These are phyloP conservation scores for Beauveria varroae DNA, from an alignment of 2,329 filamentous ascomycete species.

Conservation along the genomic window DNA sequence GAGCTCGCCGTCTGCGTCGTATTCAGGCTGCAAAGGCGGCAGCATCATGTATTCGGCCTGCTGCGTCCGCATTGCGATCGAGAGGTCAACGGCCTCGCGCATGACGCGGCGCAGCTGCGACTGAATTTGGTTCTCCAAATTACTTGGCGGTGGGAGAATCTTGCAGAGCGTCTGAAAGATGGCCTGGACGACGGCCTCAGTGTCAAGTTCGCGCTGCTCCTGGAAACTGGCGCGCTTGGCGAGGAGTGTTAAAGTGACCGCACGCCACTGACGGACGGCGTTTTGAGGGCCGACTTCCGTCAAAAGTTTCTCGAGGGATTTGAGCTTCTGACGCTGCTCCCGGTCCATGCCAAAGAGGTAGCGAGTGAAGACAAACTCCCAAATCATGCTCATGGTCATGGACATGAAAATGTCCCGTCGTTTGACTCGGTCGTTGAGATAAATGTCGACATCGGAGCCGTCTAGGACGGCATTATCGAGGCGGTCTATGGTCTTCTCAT, in stretches of 20 bases:
- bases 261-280: constrained; percentile 96
- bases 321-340: constrained; percentile 95
- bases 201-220: constrained; percentile 78
- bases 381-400: constrained; percentile 98
- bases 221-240: constrained; percentile 73
- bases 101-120: constrained; percentile 83
- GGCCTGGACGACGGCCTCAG: constrained; percentile 85
- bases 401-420: constrained; percentile 97
- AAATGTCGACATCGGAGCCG: constrained; percentile 83
- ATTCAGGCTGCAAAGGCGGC: constrained; percentile 87
- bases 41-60: constrained; percentile 98
- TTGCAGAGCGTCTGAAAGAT: constrained; percentile 74
- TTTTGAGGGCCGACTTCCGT: constrained; percentile 77
- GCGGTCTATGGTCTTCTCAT: constrained; percentile 88
- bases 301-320: constrained; percentile 86
- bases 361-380: constrained; percentile 96
- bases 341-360: constrained; percentile 98
- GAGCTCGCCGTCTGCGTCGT: constrained; percentile 87
- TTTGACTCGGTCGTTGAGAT: constrained; percentile 79
- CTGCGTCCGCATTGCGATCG: constrained; percentile 95
- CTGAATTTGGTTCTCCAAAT: constrained; percentile 73
- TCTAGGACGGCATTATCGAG: constrained; percentile 93
- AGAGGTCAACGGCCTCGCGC: constrained; percentile 78
- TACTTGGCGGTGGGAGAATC: constrained; percentile 78
- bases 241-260: constrained; percentile 85